Conservation (phyloP, 2,329 filamentous ascomycete species). For the Colletotrichum lupini region DNA sequence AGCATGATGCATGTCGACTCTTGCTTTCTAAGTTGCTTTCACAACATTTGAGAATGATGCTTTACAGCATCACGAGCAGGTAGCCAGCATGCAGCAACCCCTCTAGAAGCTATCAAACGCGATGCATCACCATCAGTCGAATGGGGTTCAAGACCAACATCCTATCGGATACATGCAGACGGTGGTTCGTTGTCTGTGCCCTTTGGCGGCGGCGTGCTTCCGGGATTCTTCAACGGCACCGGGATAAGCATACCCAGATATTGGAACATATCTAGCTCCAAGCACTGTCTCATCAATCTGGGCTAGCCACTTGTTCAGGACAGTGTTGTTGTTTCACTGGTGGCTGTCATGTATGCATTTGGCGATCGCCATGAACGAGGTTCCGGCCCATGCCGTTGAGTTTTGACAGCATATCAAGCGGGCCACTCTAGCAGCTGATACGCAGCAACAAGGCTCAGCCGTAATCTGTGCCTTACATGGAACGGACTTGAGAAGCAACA, state of each 20-base stretch:
- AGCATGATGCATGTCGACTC: background rate
- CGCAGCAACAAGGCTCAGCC: slow-evolving; percentile 3
- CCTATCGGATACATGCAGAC: background rate
- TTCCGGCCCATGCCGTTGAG: slow-evolving; percentile 2
- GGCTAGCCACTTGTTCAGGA: background rate
- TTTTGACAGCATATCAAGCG: slow-evolving; percentile 1
- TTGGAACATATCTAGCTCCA: slow-evolving; percentile 2
- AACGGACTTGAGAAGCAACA: slow-evolving; percentile 3
- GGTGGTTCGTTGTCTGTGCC: slow-evolving; percentile 19
- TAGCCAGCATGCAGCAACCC: background rate
- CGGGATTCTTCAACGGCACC: slow-evolving; percentile 29
- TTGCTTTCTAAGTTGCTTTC: no score
- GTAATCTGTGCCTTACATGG: slow-evolving; percentile 31
- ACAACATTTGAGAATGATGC: no score
- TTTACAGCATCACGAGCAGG: background rate
- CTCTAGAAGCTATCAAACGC: background rate
- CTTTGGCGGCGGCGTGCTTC: slow-evolving; percentile 4
- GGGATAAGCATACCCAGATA: slow-evolving; percentile 13
- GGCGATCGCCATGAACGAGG: slow-evolving; percentile 9
- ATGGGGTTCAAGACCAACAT: background rate
- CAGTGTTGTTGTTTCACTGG: slow-evolving; percentile 6
- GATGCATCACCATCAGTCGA: background rate
- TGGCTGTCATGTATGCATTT: background rate
- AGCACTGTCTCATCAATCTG: slow-evolving; percentile 11
- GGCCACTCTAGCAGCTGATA: background rate